phyloP scores from a whole-genome alignment of 2,329 filamentous ascomycete genomes.

The Aspergillus hortae region DNA sequence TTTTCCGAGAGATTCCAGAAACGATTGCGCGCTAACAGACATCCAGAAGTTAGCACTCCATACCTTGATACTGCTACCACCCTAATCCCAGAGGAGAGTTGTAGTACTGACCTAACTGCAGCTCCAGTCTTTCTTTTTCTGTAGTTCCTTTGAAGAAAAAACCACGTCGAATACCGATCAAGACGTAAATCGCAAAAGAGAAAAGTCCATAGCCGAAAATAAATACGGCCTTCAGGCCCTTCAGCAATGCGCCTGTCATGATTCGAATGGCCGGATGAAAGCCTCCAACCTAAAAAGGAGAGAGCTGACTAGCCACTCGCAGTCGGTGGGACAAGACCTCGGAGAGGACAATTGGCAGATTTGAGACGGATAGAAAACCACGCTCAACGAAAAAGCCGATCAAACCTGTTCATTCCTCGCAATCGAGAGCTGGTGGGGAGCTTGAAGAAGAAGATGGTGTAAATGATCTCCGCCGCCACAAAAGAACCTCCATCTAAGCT shows the following conservation, averaged over 20 bases:
- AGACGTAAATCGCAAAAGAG: slow-evolving; percentile 30
- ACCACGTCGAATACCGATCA: slow-evolving; percentile 29
- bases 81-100: neutral
- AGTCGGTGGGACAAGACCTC: too few species aligned
- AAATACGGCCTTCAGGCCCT: slow-evolving; percentile 15
- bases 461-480: neutral
- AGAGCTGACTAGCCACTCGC: too few species aligned
- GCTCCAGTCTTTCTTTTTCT: slow-evolving; percentile 39
- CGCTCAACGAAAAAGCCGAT: too few species aligned
- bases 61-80: neutral
- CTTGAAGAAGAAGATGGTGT: neutral
- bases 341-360: too few species aligned
- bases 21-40: slow-evolving; percentile 44
- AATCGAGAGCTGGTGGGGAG: neutral
- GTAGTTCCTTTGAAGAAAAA: slow-evolving; percentile 35
- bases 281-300: too few species aligned
- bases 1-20: slow-evolving; percentile 53
- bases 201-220: slow-evolving; percentile 34
- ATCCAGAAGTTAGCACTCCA: neutral
- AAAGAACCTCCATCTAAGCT: neutral
- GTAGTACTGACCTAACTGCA: slow-evolving; percentile 34
- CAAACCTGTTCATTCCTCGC: neutral
- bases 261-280: neutral
- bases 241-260: slow-evolving; percentile 22
- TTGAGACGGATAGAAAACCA: too few species aligned